These are phyloP conservation scores for Lathyrus sativus DNA, from an alignment of 306 rosid genomes.

Conservation along the genomic window DNA sequence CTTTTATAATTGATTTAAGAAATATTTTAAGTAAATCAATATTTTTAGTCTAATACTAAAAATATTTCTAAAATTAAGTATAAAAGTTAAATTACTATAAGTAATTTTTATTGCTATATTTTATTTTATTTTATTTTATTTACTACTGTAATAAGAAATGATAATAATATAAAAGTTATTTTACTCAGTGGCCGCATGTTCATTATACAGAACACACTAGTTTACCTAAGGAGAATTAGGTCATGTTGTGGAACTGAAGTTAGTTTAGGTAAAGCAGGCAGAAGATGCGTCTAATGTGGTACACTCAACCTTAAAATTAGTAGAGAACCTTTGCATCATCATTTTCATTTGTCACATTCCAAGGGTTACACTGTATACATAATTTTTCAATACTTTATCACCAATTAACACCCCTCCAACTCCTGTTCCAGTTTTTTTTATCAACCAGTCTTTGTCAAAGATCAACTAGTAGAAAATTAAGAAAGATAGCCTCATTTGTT, in stretches of 20 bases:
- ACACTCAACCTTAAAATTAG: slow-evolving; percentile 47
- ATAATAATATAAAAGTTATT: no score
- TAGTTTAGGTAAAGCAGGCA: slow-evolving; percentile 43
- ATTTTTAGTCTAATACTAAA: no score
- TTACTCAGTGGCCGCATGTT: no score
- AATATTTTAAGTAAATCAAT: no score
- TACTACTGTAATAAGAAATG: no score
- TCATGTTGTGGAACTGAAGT: slow-evolving; percentile 24
- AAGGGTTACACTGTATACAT: slow-evolving; percentile 8
- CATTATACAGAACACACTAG: no score
- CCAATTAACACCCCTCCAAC: not conserved
- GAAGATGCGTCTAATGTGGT: slow-evolving; percentile 46
- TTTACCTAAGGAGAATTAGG: slow-evolving; percentile 15
- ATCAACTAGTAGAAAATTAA: slow-evolving; percentile 12
- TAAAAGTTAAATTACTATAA: no score
- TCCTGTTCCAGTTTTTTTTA: slow-evolving; percentile 11
- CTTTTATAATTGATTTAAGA: no score
- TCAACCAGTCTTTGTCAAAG: slow-evolving; percentile 17
- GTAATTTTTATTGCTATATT: no score
- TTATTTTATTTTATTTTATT: no score
- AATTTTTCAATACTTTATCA: slow-evolving; percentile 35
- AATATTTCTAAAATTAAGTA: no score
- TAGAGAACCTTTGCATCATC: not conserved
- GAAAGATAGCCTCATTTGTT: not conserved
- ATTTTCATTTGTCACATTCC: slow-evolving; percentile 34